These are phyloP conservation scores for Sphaerobolus stellatus DNA, from an alignment of 1,284 basidiomycete genomes.

Conservation along the genomic window DNA sequence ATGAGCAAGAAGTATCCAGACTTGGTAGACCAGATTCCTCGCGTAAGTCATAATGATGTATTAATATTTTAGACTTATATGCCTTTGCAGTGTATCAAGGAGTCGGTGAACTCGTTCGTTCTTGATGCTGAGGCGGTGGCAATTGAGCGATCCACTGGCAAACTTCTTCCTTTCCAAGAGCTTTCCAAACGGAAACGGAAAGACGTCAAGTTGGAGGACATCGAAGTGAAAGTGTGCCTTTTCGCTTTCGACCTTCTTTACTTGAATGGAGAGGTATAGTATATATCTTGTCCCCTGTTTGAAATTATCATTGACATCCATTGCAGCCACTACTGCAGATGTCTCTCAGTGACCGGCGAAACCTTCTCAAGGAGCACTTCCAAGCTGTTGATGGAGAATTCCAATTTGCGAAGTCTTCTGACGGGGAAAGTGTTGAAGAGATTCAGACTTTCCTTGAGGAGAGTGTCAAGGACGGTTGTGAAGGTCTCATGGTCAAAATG, in stretches of 20 bases:
- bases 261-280: conserved; percentile 84
- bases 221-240: conserved; percentile 92
- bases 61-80: not conserved
- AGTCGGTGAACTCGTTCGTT: conserved; percentile 83
- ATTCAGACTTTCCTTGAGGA: conserved; percentile 95
- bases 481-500: conserved; percentile 99
- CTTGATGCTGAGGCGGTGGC: conserved; percentile 97
- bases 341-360: conserved; percentile 71
- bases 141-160: conserved; percentile 81
- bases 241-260: conserved; percentile 96
- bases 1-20: conserved; percentile 99
- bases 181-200: conserved; percentile 94
- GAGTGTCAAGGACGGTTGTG: conserved; percentile 96
- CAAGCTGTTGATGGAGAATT: conserved; percentile 86
- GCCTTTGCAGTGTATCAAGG: conserved; percentile 72
- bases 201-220: conserved; percentile 95
- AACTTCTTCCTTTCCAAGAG: conserved; percentile 96
- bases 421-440: conserved; percentile 88
- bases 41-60: conserved; percentile 46
- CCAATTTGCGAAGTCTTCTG: conserved; percentile 87
- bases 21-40: conserved; percentile 88
- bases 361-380: conserved; percentile 80
- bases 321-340: conserved; percentile 64
- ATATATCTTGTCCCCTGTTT: not conserved
- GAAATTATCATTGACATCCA: not conserved